Evolutionary conservation across 805 yeast species (phyloP), one percentile per base, ranked within the genome.

Genomic region (Suhomyces tanzawaensis): DNA sequence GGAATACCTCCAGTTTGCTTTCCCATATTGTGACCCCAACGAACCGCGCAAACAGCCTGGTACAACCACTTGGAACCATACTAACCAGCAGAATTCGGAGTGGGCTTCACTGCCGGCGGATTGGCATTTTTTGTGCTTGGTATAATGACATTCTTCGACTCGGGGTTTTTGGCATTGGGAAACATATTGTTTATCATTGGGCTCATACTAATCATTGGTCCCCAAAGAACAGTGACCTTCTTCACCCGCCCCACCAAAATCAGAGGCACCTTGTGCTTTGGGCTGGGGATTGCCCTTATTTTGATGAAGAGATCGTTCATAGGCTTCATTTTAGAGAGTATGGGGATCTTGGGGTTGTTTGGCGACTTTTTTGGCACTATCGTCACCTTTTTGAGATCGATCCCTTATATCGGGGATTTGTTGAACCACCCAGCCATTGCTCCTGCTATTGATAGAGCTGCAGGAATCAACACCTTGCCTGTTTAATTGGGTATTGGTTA

Each of bases 321-420:
- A 18, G 99, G 99, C 7, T 91, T 93, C 54, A 57, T 82, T 2
- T 65, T 91, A 27, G 99, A 91, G 60, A 77, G 83, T 35, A 67
- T 90, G 45, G 99, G 99, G n/a, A 87, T 91, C 18, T 63, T 91
- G 43, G 90, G 87, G 6, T 68, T 91, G 25, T 91, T 93, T 64
- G 99, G 89, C 25, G 98, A 93, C 62, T 90, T 93, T 61, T 85
- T 91, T 54, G 88, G 95, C 18, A 86, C 95, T 9, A 81, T 93
- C 32, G 77, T 91, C 9, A 84, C 86, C 48, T 91, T 93, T 55
- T 71, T 91, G 52, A 74, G 97, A 59, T 83, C 95, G 4, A 61
- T 91, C 51, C 99, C 99, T 2, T 58, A 85, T 42, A 80, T 93
- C 44, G 98, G 98, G 1, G 90, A 95, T 18, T 41, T 89, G 4